Conservation (phyloP, 192 early-diverging fungal species). For the Umbelopsis isabellina region DNA sequence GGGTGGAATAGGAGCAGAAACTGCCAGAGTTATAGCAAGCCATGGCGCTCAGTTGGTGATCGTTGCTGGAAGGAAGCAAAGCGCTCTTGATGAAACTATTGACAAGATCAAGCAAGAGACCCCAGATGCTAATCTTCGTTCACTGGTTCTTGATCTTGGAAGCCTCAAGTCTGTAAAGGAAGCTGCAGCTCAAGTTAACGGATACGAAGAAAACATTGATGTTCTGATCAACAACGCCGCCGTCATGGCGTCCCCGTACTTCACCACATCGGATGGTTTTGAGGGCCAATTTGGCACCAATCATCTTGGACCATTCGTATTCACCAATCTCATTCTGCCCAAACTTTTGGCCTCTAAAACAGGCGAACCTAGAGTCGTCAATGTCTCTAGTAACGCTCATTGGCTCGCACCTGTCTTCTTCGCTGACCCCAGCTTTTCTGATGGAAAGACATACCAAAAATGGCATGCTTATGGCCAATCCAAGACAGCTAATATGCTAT, state of each 20-base stretch:
- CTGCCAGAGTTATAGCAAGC: background rate
- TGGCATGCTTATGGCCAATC: slow-evolving; percentile 21
- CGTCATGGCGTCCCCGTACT: slow-evolving; percentile 6
- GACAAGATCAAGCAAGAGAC: slow-evolving; percentile 10
- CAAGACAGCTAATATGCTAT: slow-evolving; percentile 23
- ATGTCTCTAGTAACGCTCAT: background rate
- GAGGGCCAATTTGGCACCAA: slow-evolving; percentile 25
- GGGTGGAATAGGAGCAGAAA: slow-evolving; percentile 18
- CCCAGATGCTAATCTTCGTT: slow-evolving; percentile 9
- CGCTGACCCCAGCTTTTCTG: slow-evolving; percentile 1
- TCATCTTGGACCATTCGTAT: slow-evolving; percentile 27
- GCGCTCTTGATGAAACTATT: slow-evolving; percentile 8
- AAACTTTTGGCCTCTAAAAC: background rate
- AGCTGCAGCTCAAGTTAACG: slow-evolving; percentile 18
- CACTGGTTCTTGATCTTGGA: background rate
- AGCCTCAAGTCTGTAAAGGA: slow-evolving; percentile 3
- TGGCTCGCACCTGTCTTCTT: slow-evolving; percentile 3
- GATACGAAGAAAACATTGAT: slow-evolving; percentile 6
- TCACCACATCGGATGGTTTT: slow-evolving; percentile 20
- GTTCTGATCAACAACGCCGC: slow-evolving; percentile 43
- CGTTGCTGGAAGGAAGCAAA: slow-evolving; percentile 6
- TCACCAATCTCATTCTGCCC: slow-evolving; percentile 25
- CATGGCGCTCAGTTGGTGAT: slow-evolving; percentile 12
- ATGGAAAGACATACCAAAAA: slow-evolving; percentile 1
- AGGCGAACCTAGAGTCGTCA: slow-evolving; percentile 22